These are phyloP conservation scores for Zoysia japonica DNA, from an alignment of 176 grass and related monocot genomes.

Conservation along the genomic window DNA sequence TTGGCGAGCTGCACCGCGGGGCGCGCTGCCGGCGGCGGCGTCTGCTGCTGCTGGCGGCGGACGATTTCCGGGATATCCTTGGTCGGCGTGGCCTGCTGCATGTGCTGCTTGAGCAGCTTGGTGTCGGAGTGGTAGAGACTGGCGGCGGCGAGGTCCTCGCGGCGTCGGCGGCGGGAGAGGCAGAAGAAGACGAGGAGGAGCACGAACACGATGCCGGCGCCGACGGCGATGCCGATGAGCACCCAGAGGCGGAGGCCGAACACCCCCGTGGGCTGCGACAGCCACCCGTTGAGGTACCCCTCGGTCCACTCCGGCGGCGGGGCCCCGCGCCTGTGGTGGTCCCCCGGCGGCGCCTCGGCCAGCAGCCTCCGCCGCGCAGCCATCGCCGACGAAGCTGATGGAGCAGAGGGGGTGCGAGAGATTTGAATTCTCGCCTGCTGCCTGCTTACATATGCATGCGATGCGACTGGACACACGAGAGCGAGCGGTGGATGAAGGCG, in stretches of 20 bases:
- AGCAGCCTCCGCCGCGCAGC: constrained; percentile 36
- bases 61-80: constrained; percentile 87
- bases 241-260: constrained; percentile 88
- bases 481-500: background rate
- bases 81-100: constrained; percentile 59
- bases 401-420: background rate
- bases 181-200: constrained; percentile 62
- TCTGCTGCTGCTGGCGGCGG: constrained; percentile 42
- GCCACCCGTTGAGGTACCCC: constrained; percentile 71
- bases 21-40: constrained; percentile 13
- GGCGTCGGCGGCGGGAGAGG: constrained; percentile 63
- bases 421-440: constrained; percentile 16
- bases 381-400: constrained; percentile 33
- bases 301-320: constrained; percentile 56
- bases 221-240: constrained; percentile 72
- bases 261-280: constrained; percentile 70
- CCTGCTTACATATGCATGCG: constrained; percentile 30
- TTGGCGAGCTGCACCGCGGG: constrained; percentile 55
- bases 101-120: constrained; percentile 71
- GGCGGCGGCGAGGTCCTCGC: constrained; percentile 18
- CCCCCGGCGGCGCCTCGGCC: constrained; percentile 29
- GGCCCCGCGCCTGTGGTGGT: constrained; percentile 5
- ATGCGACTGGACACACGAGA: background rate
- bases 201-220: constrained; percentile 65
- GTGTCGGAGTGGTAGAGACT: constrained; percentile 40